Evolutionary conservation across 148 eudicot genomes (phyloP).

Genomic region (Rhododendron ovatum): DNA sequence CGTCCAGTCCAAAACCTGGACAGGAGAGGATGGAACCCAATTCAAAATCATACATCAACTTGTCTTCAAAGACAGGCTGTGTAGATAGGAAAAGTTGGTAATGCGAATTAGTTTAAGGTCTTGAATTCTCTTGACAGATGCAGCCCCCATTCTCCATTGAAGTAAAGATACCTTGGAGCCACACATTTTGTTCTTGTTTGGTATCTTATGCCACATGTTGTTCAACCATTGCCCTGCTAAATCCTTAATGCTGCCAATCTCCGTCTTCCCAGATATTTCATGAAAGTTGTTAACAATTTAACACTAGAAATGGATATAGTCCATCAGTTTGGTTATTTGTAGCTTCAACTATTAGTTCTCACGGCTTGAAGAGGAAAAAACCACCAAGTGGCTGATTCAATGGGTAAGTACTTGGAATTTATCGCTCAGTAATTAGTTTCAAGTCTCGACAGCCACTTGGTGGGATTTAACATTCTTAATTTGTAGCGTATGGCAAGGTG

Average conservation of each 20-base stretch:
- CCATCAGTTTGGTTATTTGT: background rate
- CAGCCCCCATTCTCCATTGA: background rate
- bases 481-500: no score
- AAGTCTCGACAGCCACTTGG: no score
- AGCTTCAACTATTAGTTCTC: background rate
- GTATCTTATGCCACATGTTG: background rate
- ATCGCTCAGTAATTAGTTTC: no score
- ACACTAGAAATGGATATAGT: background rate
- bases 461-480: no score
- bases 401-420: no score
- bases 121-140: background rate
- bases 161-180: background rate
- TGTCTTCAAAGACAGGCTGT: background rate
- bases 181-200: background rate
- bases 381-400: background rate
- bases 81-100: background rate
- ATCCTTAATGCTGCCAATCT: background rate
- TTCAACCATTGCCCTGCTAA: background rate
- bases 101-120: background rate
- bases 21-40: no score
- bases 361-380: background rate
- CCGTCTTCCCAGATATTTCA: background rate
- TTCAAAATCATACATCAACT: background rate
- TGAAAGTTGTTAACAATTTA: background rate
- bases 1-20: no score